These are phyloP conservation scores for Ogataea ramenticola DNA, from an alignment of 805 yeast species.

Conservation along the genomic window DNA sequence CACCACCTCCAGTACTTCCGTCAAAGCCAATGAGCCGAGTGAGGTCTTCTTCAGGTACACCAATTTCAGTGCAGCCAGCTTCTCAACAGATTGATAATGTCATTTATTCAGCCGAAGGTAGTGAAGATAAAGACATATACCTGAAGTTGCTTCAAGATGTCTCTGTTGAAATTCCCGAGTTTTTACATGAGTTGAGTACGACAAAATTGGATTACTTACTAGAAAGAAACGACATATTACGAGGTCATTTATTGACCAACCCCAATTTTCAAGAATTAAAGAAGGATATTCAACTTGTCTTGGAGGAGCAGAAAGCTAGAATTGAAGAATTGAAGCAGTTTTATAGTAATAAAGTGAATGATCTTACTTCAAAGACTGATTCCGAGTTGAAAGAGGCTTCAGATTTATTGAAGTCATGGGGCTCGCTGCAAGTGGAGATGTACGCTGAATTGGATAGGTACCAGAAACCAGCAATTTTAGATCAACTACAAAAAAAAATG, in stretches of 20 bases:
- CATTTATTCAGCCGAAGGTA: background rate
- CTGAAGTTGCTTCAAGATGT: background rate
- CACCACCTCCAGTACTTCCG: too few relatives aligned
- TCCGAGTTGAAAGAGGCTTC: constrained; percentile 18
- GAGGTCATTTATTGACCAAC: constrained; percentile 12
- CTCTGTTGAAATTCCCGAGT: constrained; percentile 8
- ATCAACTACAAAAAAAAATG: constrained; percentile 27
- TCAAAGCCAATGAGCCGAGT: too few relatives aligned
- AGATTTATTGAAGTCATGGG: constrained; percentile 11
- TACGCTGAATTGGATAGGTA: constrained; percentile 23
- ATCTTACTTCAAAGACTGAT: constrained; percentile 14
- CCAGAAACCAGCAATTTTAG: constrained; percentile 28
- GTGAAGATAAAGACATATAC: background rate
- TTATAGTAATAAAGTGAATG: constrained; percentile 16
- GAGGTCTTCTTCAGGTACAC: background rate
- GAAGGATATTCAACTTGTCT: constrained; percentile 17
- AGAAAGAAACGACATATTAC: constrained; percentile 8
- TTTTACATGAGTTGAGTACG: constrained; percentile 16
- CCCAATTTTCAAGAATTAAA: constrained; percentile 9
- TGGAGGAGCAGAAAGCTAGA: constrained; percentile 31
- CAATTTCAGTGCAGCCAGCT: background rate
- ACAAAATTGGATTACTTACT: constrained; percentile 14
- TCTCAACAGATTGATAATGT: background rate
- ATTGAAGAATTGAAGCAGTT: constrained; percentile 23
- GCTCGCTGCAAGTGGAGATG: constrained; percentile 19